A percentile compares a stretch with the other conserved stretches of the same genome.
Evolutionary conservation across 1,284 basidiomycete species (phyloP).

Genomic region (Sphagnurus paluster): DNA sequence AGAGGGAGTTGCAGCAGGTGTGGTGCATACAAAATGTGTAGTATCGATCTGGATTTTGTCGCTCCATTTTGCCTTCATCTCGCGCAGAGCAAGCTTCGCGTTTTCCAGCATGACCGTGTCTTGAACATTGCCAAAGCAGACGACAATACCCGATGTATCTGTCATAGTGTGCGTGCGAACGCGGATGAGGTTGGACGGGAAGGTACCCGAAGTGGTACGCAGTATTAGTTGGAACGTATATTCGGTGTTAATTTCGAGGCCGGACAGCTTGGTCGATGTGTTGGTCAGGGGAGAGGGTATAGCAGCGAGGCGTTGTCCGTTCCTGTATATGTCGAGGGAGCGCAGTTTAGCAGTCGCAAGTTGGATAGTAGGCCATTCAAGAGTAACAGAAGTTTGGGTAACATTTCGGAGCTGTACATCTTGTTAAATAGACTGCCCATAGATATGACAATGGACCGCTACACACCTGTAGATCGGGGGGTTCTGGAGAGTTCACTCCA

Average conservation of each 20-base stretch:
- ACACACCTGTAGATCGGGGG: conserved; percentile 73
- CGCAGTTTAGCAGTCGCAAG: conserved; percentile 85
- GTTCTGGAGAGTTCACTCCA: conserved; percentile 65
- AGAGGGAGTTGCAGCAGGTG: conserved; percentile 66
- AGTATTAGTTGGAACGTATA: conserved; percentile 93
- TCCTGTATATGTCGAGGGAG: conserved; percentile 88
- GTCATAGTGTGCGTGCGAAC: conserved; percentile 91
- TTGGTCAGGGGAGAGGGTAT: conserved; percentile 82
- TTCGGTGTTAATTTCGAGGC: conserved; percentile 84
- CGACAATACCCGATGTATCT: conserved; percentile 89
- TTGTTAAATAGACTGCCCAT: neutral
- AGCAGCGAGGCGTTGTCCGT: conserved; percentile 82
- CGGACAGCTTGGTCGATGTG: conserved; percentile 88
- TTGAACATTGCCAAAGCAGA: conserved; percentile 88
- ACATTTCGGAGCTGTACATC: conserved; percentile 77
- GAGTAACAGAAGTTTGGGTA: conserved; percentile 91
- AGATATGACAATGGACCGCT: neutral
- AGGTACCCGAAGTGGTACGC: conserved; percentile 88
- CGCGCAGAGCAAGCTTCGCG: conserved; percentile 71
- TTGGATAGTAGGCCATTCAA: conserved; percentile 88
- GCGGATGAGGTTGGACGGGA: conserved; percentile 78
- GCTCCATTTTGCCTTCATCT: conserved; percentile 87
- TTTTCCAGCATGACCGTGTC: conserved; percentile 77
- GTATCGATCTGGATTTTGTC: conserved; percentile 96
- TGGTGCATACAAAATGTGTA: conserved; percentile 94